phyloP scores from a whole-genome alignment of 108 stramenopile genomes.

The Stephanodiscus triporus region DNA sequence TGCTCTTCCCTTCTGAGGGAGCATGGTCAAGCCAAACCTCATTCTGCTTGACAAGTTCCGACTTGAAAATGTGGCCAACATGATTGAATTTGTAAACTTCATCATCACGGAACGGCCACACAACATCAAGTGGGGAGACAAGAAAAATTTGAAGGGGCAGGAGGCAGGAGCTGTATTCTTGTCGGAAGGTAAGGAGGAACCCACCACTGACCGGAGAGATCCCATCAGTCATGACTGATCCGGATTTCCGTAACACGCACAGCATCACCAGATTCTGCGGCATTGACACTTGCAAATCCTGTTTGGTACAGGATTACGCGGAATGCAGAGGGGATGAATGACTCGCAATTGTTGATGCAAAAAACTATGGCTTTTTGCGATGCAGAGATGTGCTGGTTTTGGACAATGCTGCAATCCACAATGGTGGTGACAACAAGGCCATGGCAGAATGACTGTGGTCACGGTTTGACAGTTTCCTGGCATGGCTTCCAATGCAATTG shows the following conservation, averaged over 20 bases:
- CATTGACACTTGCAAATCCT: slow-evolving; percentile 2
- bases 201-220: slow-evolving; percentile 19
- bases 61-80: slow-evolving; percentile 6
- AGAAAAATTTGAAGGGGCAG: slow-evolving; percentile 9
- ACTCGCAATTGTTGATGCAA: not conserved
- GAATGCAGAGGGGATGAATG: not conserved
- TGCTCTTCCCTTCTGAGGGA: not conserved
- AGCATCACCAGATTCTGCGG: slow-evolving; percentile 16
- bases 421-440: not conserved
- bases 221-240: not conserved
- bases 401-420: slow-evolving; percentile 11
- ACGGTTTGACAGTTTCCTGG: not conserved
- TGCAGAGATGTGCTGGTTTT: slow-evolving; percentile 7
- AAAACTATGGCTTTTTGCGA: not conserved
- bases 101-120: not conserved
- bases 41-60: slow-evolving; percentile 19
- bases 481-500: not conserved
- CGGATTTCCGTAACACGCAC: slow-evolving; percentile 15
- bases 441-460: slow-evolving; percentile 13
- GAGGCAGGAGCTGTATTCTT: slow-evolving; percentile 12
- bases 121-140: not conserved
- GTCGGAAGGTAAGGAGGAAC: slow-evolving; percentile 14
- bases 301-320: not conserved
- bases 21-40: slow-evolving; percentile 18
- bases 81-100: not conserved